These are phyloP conservation scores for Penicillium argentinense DNA, from an alignment of 495 filamentous ascomycete species.

Conservation along the genomic window DNA sequence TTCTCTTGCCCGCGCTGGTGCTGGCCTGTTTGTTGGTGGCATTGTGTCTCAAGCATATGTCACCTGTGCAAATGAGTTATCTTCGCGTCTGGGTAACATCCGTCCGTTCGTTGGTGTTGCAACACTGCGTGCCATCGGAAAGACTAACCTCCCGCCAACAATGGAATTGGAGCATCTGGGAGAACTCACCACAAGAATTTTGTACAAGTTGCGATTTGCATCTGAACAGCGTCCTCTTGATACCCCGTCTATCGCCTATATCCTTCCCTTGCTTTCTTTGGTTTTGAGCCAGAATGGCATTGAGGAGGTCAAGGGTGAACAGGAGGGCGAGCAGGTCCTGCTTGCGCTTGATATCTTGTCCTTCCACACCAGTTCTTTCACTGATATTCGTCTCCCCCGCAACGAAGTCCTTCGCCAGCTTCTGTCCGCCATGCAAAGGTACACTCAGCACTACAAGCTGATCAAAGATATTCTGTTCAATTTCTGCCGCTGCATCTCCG, in stretches of 20 bases:
- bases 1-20: constrained; percentile 71
- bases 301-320: constrained; percentile 57
- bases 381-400: constrained; percentile 73
- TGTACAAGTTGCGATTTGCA: constrained; percentile 87
- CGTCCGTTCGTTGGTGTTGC: constrained; percentile 84
- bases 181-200: constrained; percentile 81
- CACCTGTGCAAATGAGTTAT: constrained; percentile 68
- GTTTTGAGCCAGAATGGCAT: constrained; percentile 78
- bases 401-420: constrained; percentile 66
- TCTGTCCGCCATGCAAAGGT: constrained; percentile 80
- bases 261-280: constrained; percentile 75
- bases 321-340: constrained; percentile 85
- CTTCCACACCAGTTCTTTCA: constrained; percentile 76
- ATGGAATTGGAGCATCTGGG: constrained; percentile 77
- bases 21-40: constrained; percentile 75
- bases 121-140: constrained; percentile 73
- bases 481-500: constrained; percentile 74
- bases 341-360: constrained; percentile 88
- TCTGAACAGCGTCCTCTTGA: constrained; percentile 93
- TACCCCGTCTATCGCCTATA: constrained; percentile 77
- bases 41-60: constrained; percentile 78
- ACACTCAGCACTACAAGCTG: constrained; percentile 88
- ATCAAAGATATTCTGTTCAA: constrained; percentile 90
- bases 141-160: constrained; percentile 66
- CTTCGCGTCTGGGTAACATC: constrained; percentile 71